A percentile compares a stretch with the other conserved stretches of the same genome.
phyloP scores from a whole-genome alignment of 106 monocot species.

The Phalaenopsis equestris region DNA sequence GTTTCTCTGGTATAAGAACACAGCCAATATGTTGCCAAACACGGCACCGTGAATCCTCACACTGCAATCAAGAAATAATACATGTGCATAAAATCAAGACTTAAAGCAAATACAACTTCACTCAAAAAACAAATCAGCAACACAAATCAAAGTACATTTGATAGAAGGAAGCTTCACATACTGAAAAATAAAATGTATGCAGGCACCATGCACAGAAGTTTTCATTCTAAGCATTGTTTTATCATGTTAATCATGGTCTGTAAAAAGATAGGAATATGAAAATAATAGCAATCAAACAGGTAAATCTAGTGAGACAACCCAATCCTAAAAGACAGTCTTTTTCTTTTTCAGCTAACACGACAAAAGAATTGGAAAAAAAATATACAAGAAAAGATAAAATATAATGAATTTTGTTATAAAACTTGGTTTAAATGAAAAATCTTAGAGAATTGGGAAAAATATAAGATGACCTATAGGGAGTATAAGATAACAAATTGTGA shows the following conservation, averaged over 20 bases:
- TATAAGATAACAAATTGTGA: no score
- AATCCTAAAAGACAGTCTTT: not conserved
- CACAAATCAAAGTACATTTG: not conserved
- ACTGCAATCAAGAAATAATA: slow-evolving; percentile 39
- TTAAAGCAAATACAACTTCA: not conserved
- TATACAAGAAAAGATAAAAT: not conserved
- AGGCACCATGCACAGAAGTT: not conserved
- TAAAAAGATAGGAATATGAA: not conserved
- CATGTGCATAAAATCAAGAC: slow-evolving; percentile 4
- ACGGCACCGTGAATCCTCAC: slow-evolving; percentile 52
- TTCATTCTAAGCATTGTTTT: not conserved
- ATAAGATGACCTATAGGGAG: no score
- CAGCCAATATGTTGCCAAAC: slow-evolving; percentile 75
- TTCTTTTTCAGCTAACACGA: not conserved
- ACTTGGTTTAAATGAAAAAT: no score
- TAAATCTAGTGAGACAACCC: not conserved
- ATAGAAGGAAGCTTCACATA: not conserved
- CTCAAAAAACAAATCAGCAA: not conserved
- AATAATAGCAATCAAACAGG: not conserved
- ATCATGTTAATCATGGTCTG: not conserved
- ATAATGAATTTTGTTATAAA: not conserved
- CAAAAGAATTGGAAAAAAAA: no score
- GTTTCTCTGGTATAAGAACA: slow-evolving; percentile 71
- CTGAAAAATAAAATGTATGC: not conserved
- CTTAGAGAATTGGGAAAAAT: no score